These are phyloP conservation scores for Climacium dendroides DNA, from an alignment of 225 moss, liverwort and hornwort species.

Conservation along the genomic window DNA sequence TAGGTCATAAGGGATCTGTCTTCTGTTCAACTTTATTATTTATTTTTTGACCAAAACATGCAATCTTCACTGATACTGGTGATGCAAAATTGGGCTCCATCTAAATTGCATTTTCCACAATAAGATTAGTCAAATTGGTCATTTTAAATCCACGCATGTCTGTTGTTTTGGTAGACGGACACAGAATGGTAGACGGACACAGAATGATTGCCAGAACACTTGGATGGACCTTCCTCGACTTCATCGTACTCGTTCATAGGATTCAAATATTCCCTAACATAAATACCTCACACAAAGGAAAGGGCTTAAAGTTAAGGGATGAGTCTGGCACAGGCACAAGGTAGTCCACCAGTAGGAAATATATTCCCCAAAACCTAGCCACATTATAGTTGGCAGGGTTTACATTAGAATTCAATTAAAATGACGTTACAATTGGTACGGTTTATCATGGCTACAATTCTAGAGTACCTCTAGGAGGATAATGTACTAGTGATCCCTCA, in stretches of 20 bases:
- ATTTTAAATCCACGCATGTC: neutral
- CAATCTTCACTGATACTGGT: neutral
- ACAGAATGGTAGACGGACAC: neutral
- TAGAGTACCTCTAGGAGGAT: neutral
- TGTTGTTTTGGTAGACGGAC: neutral
- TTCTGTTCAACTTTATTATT: neutral
- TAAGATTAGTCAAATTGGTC: neutral
- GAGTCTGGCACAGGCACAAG: neutral
- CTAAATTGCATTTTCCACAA: neutral
- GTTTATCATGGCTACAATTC: neutral
- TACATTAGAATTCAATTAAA: neutral
- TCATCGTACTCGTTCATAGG: neutral
- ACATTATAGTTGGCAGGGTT: neutral
- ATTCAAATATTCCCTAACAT: neutral
- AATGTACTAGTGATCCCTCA: neutral
- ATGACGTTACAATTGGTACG: neutral
- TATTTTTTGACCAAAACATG: neutral
- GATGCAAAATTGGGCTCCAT: neutral
- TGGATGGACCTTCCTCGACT: neutral
- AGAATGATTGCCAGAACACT: neutral
- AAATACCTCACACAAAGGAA: neutral
- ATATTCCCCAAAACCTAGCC: neutral
- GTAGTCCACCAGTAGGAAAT: neutral
- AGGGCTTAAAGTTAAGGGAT: neutral
- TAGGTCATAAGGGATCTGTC: neutral